Evolutionary conservation across 2,329 filamentous ascomycete species (phyloP), one percentile per base, ranked within the genome.

Genomic region (Alternaria triticimaculans): DNA sequence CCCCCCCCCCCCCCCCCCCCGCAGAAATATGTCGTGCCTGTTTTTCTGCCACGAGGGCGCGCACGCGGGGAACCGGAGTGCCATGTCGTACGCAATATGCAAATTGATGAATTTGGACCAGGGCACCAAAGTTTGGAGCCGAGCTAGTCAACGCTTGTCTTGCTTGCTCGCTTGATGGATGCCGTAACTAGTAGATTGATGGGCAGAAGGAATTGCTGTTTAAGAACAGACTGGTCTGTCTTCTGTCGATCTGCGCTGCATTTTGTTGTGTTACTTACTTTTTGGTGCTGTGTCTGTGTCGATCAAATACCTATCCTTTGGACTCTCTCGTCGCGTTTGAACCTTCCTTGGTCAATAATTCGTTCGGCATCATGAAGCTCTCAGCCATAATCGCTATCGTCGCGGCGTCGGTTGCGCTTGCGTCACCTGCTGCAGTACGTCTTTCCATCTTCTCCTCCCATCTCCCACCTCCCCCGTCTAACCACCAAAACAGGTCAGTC

Each of bases 371-470:
- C 28, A 78, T 78, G 74, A 76, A 72, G 61, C 37, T 76, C 55
- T 70, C 70, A 15, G 64, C 63, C 4, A n/a, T 76, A 41, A 55
- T 76, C 11, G 65, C 67, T 4, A 33, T 74, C 30, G 48, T 67
- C 4, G 43, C 57, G 23, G 72, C 72, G 4, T 64, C 72, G 3
- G 48, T 73, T 18, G 66, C 66, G 3, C 33, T 76, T 14, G 73
- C 72, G 6, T 72, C 74, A 5, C 75, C 75, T 5, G 66, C 74
- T 23, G 68, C 65, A 10, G 74, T 76, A 70, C 4, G 72, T 60
- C 11, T 26, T 8, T 26, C 4, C 26, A 28, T 12, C 10, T 2
- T 12, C 10, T 28, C 26, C 11, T 30, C 28, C 0, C 28, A 30
- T 30, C 28, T 14, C 2, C 2, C 11, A 30, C 3, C 28, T 14